Evolutionary conservation across 75 land plant species (phyloP).

Genomic region (Pinus taeda): DNA sequence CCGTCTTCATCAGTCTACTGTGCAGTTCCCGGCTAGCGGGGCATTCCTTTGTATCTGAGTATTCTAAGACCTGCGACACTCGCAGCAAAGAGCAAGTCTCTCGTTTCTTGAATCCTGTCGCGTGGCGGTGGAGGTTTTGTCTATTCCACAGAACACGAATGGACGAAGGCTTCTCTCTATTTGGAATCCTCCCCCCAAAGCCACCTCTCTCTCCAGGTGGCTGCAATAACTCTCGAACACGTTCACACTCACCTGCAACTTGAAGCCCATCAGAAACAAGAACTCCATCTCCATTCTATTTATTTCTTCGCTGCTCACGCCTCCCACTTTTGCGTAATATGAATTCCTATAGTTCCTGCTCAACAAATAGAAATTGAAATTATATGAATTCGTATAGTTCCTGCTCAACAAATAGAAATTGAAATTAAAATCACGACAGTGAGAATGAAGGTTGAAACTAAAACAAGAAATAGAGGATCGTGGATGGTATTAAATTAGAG

Average conservation of each 20-base stretch:
- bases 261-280: conserved; percentile 62
- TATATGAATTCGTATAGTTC: conserved; percentile 56
- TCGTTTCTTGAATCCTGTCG: no score
- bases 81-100: no score
- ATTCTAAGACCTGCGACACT: no score
- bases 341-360: conserved; percentile 51
- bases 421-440: no score
- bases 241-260: conserved; percentile 64
- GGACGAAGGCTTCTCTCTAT: conserved; percentile 47
- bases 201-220: conserved; percentile 74
- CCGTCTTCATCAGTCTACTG: no score
- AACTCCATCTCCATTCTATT: conserved; percentile 66
- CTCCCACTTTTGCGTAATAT: conserved; percentile 67
- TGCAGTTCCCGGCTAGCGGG: no score
- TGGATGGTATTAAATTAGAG: no score
- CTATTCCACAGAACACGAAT: not conserved
- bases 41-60: no score
- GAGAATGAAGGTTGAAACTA: no score
- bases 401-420: not conserved
- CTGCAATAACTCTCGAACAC: conserved; percentile 75
- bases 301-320: conserved; percentile 55
- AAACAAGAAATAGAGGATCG: no score
- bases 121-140: not conserved
- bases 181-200: conserved; percentile 69
- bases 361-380: no score